These are phyloP conservation scores for Pichia kudriavzevii DNA, from an alignment of 1,139 yeast species.

Conservation along the genomic window DNA sequence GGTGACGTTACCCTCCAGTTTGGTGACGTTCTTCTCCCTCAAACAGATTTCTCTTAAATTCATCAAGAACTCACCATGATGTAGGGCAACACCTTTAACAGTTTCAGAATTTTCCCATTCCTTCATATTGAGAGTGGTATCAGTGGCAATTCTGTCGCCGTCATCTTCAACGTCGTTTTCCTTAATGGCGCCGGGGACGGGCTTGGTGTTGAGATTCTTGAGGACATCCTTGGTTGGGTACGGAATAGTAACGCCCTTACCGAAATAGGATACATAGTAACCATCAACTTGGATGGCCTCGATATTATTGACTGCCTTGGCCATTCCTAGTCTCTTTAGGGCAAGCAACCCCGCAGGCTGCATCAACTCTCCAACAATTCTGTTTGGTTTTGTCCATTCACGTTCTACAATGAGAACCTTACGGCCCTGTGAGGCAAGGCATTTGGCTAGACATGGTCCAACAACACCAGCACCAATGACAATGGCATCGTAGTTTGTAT, in stretches of 20 bases:
- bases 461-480: conserved; percentile 93
- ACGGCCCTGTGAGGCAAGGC: conserved; percentile 85
- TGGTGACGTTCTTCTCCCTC: conserved; percentile 61
- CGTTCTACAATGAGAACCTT: conserved; percentile 71
- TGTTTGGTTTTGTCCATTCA: conserved; percentile 86
- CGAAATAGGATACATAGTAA: conserved; percentile 66
- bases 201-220: conserved; percentile 39
- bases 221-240: conserved; percentile 52
- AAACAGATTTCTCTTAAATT: conserved; percentile 71
- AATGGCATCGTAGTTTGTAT: conserved; percentile 46
- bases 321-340: conserved; percentile 72
- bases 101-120: conserved; percentile 57
- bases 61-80: conserved; percentile 81
- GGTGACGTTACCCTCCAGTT: conserved; percentile 76
- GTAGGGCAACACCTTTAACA: conserved; percentile 76
- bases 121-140: conserved; percentile 38
- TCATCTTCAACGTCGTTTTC: conserved; percentile 57
- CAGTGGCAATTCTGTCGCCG: conserved; percentile 41
- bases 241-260: conserved; percentile 48
- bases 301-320: conserved; percentile 68
- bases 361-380: conserved; percentile 93
- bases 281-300: conserved; percentile 77
- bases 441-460: conserved; percentile 90
- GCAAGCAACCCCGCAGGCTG: conserved; percentile 95
- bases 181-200: conserved; percentile 47